Evolutionary conservation across 306 rosid species (phyloP).

Genomic region (Malus fusca): DNA sequence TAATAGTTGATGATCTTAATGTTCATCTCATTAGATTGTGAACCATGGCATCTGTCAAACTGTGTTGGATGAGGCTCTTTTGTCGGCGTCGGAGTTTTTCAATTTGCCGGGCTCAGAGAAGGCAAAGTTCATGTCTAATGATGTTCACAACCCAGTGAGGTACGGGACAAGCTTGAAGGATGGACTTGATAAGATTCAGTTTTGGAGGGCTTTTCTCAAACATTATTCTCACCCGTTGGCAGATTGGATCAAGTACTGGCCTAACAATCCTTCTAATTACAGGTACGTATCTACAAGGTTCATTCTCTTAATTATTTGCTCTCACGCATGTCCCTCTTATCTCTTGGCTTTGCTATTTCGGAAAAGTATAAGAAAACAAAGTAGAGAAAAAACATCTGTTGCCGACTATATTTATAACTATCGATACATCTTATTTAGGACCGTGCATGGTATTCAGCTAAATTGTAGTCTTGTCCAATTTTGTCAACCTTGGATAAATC

Average conservation of each 20-base stretch:
- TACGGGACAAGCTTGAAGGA: constrained; percentile 43
- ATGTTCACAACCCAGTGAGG: constrained; percentile 42
- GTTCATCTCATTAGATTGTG: constrained; percentile 19
- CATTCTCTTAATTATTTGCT: not conserved
- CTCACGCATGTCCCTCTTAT: not conserved
- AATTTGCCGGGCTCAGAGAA: constrained; percentile 34
- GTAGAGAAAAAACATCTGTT: not conserved
- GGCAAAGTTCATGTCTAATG: constrained; percentile 33
- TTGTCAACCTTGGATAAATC: not conserved
- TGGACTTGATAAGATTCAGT: constrained; percentile 35
- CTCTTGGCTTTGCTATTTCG: not conserved
- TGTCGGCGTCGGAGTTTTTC: constrained; percentile 30
- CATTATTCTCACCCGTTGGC: constrained; percentile 50
- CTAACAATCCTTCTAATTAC: constrained; percentile 35
- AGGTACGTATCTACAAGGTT: constrained; percentile 12
- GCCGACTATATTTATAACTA: not conserved
- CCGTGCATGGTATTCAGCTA: not conserved
- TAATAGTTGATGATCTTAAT: not conserved
- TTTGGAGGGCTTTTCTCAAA: constrained; percentile 54
- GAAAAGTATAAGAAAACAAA: too few relatives aligned
- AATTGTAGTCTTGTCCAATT: not conserved
- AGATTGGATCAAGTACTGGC: constrained; percentile 46
- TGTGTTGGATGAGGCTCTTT: constrained; percentile 33
- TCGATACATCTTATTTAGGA: not conserved
- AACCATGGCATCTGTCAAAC: constrained; percentile 43